Conservation (phyloP, 1,139 yeast genomes). For the Kluyveromyces marxianus region DNA sequence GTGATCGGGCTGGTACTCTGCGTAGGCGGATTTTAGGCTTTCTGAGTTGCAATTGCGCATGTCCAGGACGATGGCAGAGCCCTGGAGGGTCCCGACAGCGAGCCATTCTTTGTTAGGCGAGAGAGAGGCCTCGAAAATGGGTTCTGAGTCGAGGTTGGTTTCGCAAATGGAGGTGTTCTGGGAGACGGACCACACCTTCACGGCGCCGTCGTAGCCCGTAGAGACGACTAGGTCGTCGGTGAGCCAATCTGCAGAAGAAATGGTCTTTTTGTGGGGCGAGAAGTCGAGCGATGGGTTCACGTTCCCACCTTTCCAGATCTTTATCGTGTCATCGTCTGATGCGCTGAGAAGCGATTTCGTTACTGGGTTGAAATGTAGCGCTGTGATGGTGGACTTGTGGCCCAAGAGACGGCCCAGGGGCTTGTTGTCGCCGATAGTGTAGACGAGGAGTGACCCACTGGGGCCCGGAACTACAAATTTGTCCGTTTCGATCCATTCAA, state of each 20-base stretch:
- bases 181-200: constrained; percentile 59
- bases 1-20: constrained; percentile 12
- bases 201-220: constrained; percentile 62
- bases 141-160: constrained; percentile 39
- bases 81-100: constrained; percentile 60
- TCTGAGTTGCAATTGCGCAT: constrained; percentile 1
- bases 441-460: constrained; percentile 50
- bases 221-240: constrained; percentile 33
- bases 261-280: constrained; percentile 49
- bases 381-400: constrained; percentile 56
- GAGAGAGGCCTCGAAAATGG: constrained; percentile 46
- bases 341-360: constrained; percentile 59
- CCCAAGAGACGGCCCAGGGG: constrained; percentile 63
- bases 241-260: constrained; percentile 51
- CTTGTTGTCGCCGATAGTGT: constrained; percentile 42
- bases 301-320: constrained; percentile 66
- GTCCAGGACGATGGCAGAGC: constrained; percentile 32
- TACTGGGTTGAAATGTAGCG: constrained; percentile 44
- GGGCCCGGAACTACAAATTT: constrained; percentile 65
- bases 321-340: constrained; percentile 65
- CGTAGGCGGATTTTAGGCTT: constrained; percentile 2
- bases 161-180: constrained; percentile 36
- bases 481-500: constrained; percentile 65
- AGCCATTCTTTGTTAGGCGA: constrained; percentile 44
- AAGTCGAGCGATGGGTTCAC: constrained; percentile 39